phyloP scores from a whole-genome alignment of 2,329 filamentous ascomycete genomes.

The Pseudopyricularia cyperi region DNA sequence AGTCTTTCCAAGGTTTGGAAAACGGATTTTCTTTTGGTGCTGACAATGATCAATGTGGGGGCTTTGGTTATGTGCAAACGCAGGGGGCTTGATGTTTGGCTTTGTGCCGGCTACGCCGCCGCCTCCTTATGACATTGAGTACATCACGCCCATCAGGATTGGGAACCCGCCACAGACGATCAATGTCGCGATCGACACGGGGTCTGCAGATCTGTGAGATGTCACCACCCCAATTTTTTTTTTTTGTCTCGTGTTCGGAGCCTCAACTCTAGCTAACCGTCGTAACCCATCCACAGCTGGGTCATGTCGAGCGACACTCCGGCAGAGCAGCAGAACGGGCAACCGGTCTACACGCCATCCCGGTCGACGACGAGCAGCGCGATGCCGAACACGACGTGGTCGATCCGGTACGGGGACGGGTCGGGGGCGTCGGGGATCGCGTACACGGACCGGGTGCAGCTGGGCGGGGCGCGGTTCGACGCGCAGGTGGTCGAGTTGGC shows the following conservation, averaged over 20 bases:
- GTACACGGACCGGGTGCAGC: constrained; percentile 26
- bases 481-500: constrained; percentile 30
- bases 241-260: neutral
- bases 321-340: constrained; percentile 17
- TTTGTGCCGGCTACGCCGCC: constrained; percentile 10
- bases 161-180: constrained; percentile 11
- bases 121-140: constrained; percentile 10
- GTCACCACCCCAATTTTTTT: neutral
- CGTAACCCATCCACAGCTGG: constrained; percentile 14
- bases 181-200: constrained; percentile 5
- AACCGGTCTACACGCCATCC: constrained; percentile 21
- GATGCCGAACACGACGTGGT: constrained; percentile 20
- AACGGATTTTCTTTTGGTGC: neutral
- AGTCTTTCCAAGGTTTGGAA: neutral
- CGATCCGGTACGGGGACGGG: constrained; percentile 28
- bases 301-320: constrained; percentile 26
- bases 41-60: neutral
- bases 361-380: constrained; percentile 22
- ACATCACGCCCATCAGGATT: constrained; percentile 18
- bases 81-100: neutral
- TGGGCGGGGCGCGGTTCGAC: constrained; percentile 25
- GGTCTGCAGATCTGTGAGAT: constrained; percentile 10
- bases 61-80: neutral
- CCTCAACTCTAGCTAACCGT: neutral
- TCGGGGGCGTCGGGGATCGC: constrained; percentile 26